Conservation (phyloP, 73 alveolate species). For the Stentor roeselii region DNA sequence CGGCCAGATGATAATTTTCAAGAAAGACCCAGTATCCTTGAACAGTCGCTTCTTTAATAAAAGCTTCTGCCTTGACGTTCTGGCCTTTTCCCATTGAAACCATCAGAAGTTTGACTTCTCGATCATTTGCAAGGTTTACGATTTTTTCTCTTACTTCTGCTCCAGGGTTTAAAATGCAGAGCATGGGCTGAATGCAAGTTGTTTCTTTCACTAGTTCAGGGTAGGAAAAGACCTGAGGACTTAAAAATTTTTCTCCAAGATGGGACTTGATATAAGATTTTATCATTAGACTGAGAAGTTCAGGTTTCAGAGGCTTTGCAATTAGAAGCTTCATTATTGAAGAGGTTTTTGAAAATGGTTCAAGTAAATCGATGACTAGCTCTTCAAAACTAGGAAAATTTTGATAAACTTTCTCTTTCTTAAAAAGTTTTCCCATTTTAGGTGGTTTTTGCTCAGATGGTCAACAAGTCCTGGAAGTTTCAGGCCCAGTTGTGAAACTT, state of each 20-base stretch:
- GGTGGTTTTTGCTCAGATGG: conserved; percentile 61
- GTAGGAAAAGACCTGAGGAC: conserved; percentile 67
- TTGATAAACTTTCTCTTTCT: conserved; percentile 61
- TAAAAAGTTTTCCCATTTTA: conserved; percentile 77
- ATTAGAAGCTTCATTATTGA: conserved; percentile 68
- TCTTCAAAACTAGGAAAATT: conserved; percentile 78
- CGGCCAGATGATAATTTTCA: conserved; percentile 98
- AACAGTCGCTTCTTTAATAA: conserved; percentile 71
- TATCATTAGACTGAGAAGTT: conserved; percentile 52
- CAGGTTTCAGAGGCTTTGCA: conserved; percentile 72
- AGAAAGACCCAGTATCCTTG: conserved; percentile 98
- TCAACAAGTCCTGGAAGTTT: conserved; percentile 68
- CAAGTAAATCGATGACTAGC: conserved; percentile 71
- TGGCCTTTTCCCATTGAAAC: conserved; percentile 95
- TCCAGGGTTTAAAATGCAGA: conserved; percentile 82
- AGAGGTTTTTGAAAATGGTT: conserved; percentile 56
- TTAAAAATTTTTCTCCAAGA: conserved; percentile 71
- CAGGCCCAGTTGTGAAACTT: conserved; percentile 45
- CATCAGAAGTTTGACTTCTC: conserved; percentile 66
- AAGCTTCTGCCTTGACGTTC: conserved; percentile 91
- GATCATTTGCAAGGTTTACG: conserved; percentile 78
- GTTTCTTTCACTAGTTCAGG: conserved; percentile 67
- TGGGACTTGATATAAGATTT: conserved; percentile 60
- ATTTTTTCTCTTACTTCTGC: conserved; percentile 81
- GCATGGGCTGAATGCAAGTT: conserved; percentile 61